Percentiles rank a stretch among this genome's conserved stretches.
Conservation (phyloP, 2,329 filamentous ascomycete genomes). For the Aspergillus alliaceus region DNA sequence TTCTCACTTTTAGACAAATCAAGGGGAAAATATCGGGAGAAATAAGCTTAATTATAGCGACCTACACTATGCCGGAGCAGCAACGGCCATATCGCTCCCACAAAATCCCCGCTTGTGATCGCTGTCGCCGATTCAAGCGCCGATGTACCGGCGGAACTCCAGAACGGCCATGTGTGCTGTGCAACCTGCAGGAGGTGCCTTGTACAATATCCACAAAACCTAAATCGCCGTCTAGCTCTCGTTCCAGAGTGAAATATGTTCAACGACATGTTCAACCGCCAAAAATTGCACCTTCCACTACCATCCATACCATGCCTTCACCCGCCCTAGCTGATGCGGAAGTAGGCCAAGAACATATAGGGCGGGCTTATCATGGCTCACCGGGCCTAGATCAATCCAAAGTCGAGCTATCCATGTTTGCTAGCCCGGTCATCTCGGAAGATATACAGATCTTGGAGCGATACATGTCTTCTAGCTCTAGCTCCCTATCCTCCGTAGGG, state of each 20-base stretch:
- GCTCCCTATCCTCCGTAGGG: not conserved
- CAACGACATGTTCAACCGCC: not conserved
- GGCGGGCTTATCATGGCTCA: conserved; percentile 8
- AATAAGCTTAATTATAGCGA: not conserved
- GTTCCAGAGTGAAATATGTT: not conserved
- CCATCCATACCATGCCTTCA: not conserved
- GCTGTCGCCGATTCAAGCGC: conserved; percentile 20
- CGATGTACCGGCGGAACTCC: conserved; percentile 17
- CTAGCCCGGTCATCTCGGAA: conserved; percentile 14
- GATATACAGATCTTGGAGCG: conserved; percentile 13
- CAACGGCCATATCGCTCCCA: conserved; percentile 20
- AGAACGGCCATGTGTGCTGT: conserved; percentile 18
- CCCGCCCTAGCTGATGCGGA: not conserved
- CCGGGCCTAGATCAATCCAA: conserved; percentile 4
- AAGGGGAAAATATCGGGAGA: not conserved
- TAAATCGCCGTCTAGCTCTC: not conserved
- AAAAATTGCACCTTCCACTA: not conserved
- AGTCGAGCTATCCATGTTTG: conserved; percentile 9
- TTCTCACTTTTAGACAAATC: not conserved
- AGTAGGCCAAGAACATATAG: conserved; percentile 2
- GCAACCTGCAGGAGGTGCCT: conserved; percentile 13
- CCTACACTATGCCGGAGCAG: not conserved
- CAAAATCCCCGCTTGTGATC: conserved; percentile 20
- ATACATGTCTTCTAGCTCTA: conserved; percentile 14
- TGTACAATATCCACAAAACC: conserved; percentile 12